Percentiles rank a stretch among this genome's conserved stretches.
phyloP scores from a whole-genome alignment of 2,329 filamentous ascomycete species.

The Chaetothyriales sp. region DNA sequence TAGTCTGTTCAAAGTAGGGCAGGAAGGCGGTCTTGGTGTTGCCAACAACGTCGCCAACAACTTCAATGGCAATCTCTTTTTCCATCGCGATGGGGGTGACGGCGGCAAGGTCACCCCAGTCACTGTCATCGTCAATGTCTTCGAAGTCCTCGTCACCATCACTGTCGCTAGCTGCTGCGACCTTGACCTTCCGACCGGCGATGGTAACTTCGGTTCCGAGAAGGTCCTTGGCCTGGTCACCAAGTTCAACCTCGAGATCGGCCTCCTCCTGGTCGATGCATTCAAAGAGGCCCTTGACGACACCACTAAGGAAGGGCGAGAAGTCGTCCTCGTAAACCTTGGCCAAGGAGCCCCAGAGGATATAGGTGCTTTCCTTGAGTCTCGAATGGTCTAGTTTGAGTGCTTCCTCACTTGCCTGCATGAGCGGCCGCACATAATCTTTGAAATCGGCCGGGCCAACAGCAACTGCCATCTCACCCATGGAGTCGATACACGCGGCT shows the following conservation, averaged over 20 bases:
- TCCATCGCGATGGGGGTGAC: constrained; percentile 83
- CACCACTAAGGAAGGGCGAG: constrained; percentile 31
- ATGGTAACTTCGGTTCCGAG: constrained; percentile 62
- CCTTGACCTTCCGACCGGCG: constrained; percentile 72
- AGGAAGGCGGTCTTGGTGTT: constrained; percentile 68
- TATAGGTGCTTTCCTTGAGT: constrained; percentile 90
- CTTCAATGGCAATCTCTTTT: constrained; percentile 94
- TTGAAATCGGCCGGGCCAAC: constrained; percentile 78
- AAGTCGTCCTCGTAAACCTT: constrained; percentile 71
- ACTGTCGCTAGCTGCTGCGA: constrained; percentile 48
- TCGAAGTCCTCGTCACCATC: constrained; percentile 33
- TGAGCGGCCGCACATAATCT: constrained; percentile 76
- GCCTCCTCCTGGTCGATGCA: constrained; percentile 82
- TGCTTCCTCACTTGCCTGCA: constrained; percentile 84
- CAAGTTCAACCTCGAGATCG: constrained; percentile 60
- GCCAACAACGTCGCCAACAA: constrained; percentile 80
- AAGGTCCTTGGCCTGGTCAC: constrained; percentile 57
- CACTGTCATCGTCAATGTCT: constrained; percentile 61
- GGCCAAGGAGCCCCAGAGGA: constrained; percentile 85
- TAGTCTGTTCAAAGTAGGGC: constrained; percentile 75
- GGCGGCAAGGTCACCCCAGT: constrained; percentile 68
- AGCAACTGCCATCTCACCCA: constrained; percentile 81
- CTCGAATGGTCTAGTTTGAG: constrained; percentile 76
- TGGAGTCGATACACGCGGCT: constrained; percentile 76
- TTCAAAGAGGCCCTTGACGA: constrained; percentile 49